These are phyloP conservation scores for Phytophthora brassicae DNA, from an alignment of 352 stramenopile species.

Conservation along the genomic window DNA sequence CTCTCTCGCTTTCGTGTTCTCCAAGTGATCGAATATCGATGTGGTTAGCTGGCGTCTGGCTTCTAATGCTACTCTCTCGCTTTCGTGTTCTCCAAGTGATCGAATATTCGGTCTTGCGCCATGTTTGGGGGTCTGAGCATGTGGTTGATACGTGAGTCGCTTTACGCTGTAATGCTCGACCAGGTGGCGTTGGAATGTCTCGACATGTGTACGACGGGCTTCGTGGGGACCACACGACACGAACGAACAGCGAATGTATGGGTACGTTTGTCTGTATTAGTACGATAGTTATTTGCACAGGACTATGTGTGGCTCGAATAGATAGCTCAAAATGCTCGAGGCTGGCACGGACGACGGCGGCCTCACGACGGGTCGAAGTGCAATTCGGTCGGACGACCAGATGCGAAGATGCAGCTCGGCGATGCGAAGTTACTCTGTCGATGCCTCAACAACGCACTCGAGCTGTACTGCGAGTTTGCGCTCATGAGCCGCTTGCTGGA, in stretches of 20 bases:
- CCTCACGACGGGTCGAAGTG: background rate
- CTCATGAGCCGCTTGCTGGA: slow-evolving; percentile 76
- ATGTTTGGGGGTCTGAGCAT: no score
- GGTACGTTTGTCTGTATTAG: slow-evolving; percentile 39
- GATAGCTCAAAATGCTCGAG: slow-evolving; percentile 41
- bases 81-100: background rate
- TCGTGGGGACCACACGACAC: no score
- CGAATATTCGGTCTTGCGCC: background rate
- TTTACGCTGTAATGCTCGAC: slow-evolving; percentile 18
- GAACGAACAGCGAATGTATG: slow-evolving; percentile 6
- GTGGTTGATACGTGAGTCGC: no score
- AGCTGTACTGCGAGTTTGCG: slow-evolving; percentile 49
- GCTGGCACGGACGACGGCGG: background rate
- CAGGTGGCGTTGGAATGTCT: slow-evolving; percentile 12
- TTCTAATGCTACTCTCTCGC: slow-evolving; percentile 4
- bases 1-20: slow-evolving; percentile 1
- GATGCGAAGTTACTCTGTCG: slow-evolving; percentile 27
- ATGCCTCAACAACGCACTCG: slow-evolving; percentile 40
- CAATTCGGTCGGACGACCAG: slow-evolving; percentile 12
- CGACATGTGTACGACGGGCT: slow-evolving; percentile 15
- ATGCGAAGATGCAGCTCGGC: slow-evolving; percentile 20
- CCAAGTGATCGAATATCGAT: background rate
- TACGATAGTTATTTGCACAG: slow-evolving; percentile 49
- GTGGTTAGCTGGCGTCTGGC: no score
- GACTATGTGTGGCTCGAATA: slow-evolving; percentile 41